Evolutionary conservation across 371 early-diverging fungal species (phyloP).

Genomic region (Mucor velutinosus): DNA sequence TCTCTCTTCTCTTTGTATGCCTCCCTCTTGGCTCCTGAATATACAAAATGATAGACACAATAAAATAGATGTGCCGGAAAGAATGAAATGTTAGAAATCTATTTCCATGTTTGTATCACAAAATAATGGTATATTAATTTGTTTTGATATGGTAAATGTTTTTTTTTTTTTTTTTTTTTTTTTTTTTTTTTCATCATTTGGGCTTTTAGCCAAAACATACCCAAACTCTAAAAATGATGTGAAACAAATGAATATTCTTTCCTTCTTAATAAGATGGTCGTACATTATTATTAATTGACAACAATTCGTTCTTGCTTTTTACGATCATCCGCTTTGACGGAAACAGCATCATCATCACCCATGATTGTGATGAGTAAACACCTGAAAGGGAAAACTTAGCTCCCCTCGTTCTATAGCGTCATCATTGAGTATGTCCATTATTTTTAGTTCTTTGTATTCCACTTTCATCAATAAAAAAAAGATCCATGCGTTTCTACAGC

Average conservation of each 20-base stretch:
- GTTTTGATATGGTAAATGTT: neutral
- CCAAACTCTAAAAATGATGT: neutral
- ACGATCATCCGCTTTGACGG: neutral
- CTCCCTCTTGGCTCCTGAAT: neutral
- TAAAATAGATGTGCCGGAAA: neutral
- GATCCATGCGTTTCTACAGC: neutral
- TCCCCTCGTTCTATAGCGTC: neutral
- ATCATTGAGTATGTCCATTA: neutral
- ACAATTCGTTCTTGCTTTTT: neutral
- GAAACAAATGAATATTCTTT: neutral
- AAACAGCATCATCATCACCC: neutral
- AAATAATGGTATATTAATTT: neutral
- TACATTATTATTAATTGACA: neutral
- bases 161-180: no score
- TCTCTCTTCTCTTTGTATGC: neutral
- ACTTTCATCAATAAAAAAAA: neutral
- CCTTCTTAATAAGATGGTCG: neutral
- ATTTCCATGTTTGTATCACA: conserved; percentile 2
- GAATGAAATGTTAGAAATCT: neutral
- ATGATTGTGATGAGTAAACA: neutral
- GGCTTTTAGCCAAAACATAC: neutral
- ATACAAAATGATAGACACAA: neutral
- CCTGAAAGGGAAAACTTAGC: neutral
- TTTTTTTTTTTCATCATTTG: neutral
- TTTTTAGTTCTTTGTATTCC: neutral